Conservation (phyloP, 129 eudicot species). For the sunflower (Helianthus annuus) region HanXRQr2.0-SUNRISE NC_035441.2:88560007-88560506, state of each 20-base stretch:
- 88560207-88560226: neutral
- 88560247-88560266: neutral
- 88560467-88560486: neutral
- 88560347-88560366: neutral
- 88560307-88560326: neutral
- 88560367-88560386: neutral
- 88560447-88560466: neutral
- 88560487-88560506: no score
- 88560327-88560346: neutral
- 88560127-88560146: conserved; percentile 82
- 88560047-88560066: conserved; percentile 91
- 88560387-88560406: neutral
- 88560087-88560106: conserved; percentile 73
- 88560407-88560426: neutral
- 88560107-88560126: conserved; percentile 87
- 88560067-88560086: conserved; percentile 79
- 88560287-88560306: neutral
- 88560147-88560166: conserved; percentile 96
- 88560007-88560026: conserved; percentile 80
- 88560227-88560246: neutral
- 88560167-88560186: conserved; percentile 88
- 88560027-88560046: conserved; percentile 71
- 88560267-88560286: neutral
- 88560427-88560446: neutral
- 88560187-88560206: conserved; percentile 58